Evolutionary conservation across 345 rosid genomes (phyloP).

Genomic region (Syzygium jambos): DNA sequence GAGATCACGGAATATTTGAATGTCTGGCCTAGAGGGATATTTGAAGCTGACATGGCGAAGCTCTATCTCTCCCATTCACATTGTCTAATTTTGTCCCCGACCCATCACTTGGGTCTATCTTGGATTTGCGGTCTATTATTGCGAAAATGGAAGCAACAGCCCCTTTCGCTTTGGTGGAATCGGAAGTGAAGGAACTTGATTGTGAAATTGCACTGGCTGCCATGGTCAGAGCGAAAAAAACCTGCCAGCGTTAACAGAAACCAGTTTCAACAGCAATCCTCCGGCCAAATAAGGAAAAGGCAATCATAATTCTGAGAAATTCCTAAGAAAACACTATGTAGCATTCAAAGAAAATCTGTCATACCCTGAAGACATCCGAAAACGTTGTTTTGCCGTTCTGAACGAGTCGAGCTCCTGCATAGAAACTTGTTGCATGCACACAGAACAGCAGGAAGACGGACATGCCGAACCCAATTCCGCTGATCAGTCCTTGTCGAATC

Average conservation of each 20-base stretch:
- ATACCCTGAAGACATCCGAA: conserved; percentile 54
- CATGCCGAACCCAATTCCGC: conserved; percentile 69
- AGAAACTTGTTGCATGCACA: conserved; percentile 62
- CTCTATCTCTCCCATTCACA: conserved; percentile 65
- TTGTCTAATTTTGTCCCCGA: conserved; percentile 43
- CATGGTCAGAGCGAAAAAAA: conserved; percentile 70
- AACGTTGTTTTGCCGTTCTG: conserved; percentile 40
- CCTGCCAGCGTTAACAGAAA: conserved; percentile 18
- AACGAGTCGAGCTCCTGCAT: conserved; percentile 70
- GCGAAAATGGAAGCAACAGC: conserved; percentile 70
- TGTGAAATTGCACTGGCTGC: conserved; percentile 68
- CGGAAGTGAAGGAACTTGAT: conserved; percentile 59
- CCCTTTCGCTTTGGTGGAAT: conserved; percentile 46
- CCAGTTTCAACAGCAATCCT: not conserved
- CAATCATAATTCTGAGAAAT: not conserved
- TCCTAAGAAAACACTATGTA: not conserved
- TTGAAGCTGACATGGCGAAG: conserved; percentile 55
- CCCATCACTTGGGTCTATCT: conserved; percentile 62
- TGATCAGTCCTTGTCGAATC: conserved; percentile 57
- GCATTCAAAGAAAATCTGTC: not conserved
- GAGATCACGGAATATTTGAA: conserved; percentile 58
- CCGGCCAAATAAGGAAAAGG: not conserved
- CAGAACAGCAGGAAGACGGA: conserved; percentile 45
- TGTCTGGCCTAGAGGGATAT: conserved; percentile 76
- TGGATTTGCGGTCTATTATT: conserved; percentile 53